Percentiles rank a stretch among this genome's conserved stretches.
phyloP scores from a whole-genome alignment of 305 asterid species.

The Solanum hybrid region DNA sequence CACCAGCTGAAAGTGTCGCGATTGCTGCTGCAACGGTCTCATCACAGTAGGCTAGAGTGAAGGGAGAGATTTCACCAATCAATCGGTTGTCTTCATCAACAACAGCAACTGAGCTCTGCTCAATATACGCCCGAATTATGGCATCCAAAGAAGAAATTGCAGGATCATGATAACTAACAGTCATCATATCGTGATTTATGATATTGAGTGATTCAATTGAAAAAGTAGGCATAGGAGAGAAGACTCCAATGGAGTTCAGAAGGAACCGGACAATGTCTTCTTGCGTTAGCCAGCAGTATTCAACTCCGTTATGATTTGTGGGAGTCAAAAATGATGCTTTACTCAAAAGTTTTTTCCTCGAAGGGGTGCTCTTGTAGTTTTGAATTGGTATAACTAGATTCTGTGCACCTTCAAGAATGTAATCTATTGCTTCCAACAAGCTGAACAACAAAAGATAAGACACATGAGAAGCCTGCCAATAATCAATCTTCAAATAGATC shows the following conservation, averaged over 20 bases:
- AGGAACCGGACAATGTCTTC: conserved; percentile 71
- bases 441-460: conserved; percentile 23
- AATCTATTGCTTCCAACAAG: conserved; percentile 67
- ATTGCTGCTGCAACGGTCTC: conserved; percentile 67
- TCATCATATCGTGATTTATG: conserved; percentile 44
- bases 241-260: conserved; percentile 64
- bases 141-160: conserved; percentile 46
- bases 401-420: conserved; percentile 67
- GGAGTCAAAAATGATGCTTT: conserved; percentile 10
- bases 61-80: conserved; percentile 74
- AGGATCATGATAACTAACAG: conserved; percentile 37
- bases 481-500: not conserved
- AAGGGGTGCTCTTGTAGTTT: conserved; percentile 21
- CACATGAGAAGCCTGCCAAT: not conserved
- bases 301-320: conserved; percentile 19
- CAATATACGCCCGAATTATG: conserved; percentile 31
- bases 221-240: conserved; percentile 54
- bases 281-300: conserved; percentile 65
- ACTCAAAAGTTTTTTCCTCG: conserved; percentile 36
- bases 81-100: conserved; percentile 42
- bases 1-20: conserved; percentile 56
- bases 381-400: conserved; percentile 67
- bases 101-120: conserved; percentile 61
- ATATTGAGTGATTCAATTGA: conserved; percentile 45
- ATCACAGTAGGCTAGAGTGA: conserved; percentile 57